Percentiles rank a stretch among this genome's conserved stretches.
Conservation (phyloP, 2,329 filamentous ascomycete genomes). For the Monosporascus ibericus region DNA sequence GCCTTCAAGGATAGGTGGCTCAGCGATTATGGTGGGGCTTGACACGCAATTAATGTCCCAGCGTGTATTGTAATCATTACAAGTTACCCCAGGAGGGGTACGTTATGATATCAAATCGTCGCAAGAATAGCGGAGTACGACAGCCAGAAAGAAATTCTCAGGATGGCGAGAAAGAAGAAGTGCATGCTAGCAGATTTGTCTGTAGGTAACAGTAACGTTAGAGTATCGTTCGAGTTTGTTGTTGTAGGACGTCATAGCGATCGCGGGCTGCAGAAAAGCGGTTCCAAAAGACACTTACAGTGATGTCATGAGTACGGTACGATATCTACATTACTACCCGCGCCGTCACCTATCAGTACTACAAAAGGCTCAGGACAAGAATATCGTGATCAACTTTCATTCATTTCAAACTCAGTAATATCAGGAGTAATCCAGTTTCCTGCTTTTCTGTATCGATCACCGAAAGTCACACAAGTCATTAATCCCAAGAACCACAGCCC, state of each 20-base stretch:
- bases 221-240: slow-evolving; percentile 3
- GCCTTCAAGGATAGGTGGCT: too few relatives aligned
- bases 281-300: slow-evolving; percentile 5
- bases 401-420: too few relatives aligned
- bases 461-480: background rate
- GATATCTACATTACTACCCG: background rate
- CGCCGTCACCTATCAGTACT: background rate
- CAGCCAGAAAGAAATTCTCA: background rate
- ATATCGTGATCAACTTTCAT: too few relatives aligned
- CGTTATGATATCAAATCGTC: background rate
- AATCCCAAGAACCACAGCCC: background rate
- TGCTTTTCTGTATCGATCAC: background rate
- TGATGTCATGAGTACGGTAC: slow-evolving; percentile 22
- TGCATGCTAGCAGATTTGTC: background rate
- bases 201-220: too few relatives aligned
- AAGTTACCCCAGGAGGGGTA: background rate
- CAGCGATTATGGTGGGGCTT: too few relatives aligned
- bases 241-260: slow-evolving; percentile 16
- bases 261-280: slow-evolving; percentile 12
- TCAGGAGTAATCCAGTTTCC: too few relatives aligned
- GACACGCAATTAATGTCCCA: background rate
- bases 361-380: too few relatives aligned
- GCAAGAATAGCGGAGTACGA: background rate
- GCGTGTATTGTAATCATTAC: background rate
- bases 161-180: background rate